Conservation (phyloP, 305 asterid genomes). For the Caryopteris hybrid region DNA sequence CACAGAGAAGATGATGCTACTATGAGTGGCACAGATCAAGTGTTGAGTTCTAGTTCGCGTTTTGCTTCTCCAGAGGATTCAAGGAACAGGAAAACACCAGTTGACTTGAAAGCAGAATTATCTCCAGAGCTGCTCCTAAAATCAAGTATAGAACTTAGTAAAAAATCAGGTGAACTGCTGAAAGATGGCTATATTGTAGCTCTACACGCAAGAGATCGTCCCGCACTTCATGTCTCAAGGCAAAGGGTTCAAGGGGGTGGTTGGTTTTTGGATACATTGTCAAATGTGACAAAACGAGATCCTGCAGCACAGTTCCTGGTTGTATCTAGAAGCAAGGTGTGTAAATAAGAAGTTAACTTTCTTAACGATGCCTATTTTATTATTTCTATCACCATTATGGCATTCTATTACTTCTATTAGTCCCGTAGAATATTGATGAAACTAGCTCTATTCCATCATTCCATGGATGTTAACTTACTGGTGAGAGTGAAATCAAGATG, state of each 20-base stretch:
- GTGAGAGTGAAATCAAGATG: slow-evolving; percentile 5
- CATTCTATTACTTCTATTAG: too few species aligned
- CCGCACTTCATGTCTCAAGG: slow-evolving; percentile 82
- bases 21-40: slow-evolving; percentile 91
- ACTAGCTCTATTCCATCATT: slow-evolving; percentile 1
- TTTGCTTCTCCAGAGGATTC: slow-evolving; percentile 90
- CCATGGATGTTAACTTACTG: background rate
- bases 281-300: slow-evolving; percentile 85
- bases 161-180: slow-evolving; percentile 62
- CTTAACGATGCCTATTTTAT: background rate
- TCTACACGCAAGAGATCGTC: slow-evolving; percentile 67
- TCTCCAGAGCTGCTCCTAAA: slow-evolving; percentile 46
- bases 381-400: too few species aligned
- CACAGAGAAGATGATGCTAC: slow-evolving; percentile 84
- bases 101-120: slow-evolving; percentile 56
- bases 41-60: slow-evolving; percentile 81
- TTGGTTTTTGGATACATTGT: slow-evolving; percentile 90
- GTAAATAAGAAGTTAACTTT: slow-evolving; percentile 17
- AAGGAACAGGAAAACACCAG: slow-evolving; percentile 58
- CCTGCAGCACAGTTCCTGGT: slow-evolving; percentile 98
- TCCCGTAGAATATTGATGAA: background rate
- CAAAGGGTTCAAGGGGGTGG: slow-evolving; percentile 98
- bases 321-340: slow-evolving; percentile 83
- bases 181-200: slow-evolving; percentile 89
- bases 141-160: slow-evolving; percentile 45